Percentiles rank a stretch among this genome's conserved stretches.
These are phyloP conservation scores for Stygiomarasmius scandens DNA, from an alignment of 1,284 basidiomycete species.

Conservation along the genomic window DNA sequence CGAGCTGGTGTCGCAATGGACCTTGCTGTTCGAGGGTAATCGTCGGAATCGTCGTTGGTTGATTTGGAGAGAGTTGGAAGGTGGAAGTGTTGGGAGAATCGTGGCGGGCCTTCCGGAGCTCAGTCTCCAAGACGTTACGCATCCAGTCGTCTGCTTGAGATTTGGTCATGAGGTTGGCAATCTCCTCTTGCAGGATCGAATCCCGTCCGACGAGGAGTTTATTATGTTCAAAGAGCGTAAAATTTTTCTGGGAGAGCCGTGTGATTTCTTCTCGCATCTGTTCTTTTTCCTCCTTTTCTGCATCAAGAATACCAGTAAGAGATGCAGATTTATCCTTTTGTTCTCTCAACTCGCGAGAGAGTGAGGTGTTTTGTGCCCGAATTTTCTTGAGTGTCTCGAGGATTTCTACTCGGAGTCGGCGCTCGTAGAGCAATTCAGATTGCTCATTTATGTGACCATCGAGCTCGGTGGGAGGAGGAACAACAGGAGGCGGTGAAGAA, in stretches of 20 bases:
- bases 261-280: conserved; percentile 21
- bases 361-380: conserved; percentile 24
- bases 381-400: conserved; percentile 27
- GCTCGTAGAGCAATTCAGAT: conserved; percentile 24
- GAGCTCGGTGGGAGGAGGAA: conserved; percentile 4
- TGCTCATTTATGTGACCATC: conserved; percentile 18
- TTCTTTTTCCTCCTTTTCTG: conserved; percentile 21
- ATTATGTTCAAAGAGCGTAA: conserved; percentile 28
- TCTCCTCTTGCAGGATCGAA: conserved; percentile 23
- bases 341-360: conserved; percentile 25
- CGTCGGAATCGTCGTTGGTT: conserved; percentile 1
- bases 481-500: background rate
- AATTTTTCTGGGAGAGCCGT: conserved; percentile 20
- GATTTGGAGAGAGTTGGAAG: background rate
- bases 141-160: conserved; percentile 26
- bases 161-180: conserved; percentile 24
- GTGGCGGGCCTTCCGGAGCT: conserved; percentile 17
- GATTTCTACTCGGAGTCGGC: conserved; percentile 23
- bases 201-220: conserved; percentile 27
- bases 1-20: conserved; percentile 21
- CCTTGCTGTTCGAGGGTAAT: conserved; percentile 21
- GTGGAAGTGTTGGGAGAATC: background rate
- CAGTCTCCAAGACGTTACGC: conserved; percentile 22
- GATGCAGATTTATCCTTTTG: conserved; percentile 21
- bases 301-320: conserved; percentile 21